These are phyloP conservation scores for Crithidia expoeki DNA, from an alignment of 208 protist genomes.

Conservation along the genomic window DNA sequence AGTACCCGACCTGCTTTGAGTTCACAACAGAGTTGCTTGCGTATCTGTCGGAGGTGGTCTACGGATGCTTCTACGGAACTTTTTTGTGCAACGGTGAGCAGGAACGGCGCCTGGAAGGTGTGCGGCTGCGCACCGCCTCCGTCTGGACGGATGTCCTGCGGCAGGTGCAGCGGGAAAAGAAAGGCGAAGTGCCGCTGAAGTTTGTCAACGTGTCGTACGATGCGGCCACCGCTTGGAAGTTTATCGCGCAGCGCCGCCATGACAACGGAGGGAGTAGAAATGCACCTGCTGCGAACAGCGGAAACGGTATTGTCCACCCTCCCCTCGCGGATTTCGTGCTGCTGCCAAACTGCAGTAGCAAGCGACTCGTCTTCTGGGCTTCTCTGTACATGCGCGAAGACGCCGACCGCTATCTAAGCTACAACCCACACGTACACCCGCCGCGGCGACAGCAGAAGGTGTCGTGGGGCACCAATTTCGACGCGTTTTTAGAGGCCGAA, in stretches of 20 bases:
- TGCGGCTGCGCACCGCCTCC: conserved; percentile 63
- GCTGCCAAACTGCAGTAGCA: conserved; percentile 68
- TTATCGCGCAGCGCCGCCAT: conserved; percentile 41
- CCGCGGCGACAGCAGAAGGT: conserved; percentile 26
- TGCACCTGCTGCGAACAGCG: neutral
- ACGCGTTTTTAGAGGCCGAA: conserved; percentile 52
- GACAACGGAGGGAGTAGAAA: neutral
- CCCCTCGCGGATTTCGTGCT: conserved; percentile 36
- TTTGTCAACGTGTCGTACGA: conserved; percentile 80
- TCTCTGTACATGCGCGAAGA: conserved; percentile 54
- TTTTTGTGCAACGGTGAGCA: conserved; percentile 88
- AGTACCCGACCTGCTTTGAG: conserved; percentile 95
- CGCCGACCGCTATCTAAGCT: conserved; percentile 36
- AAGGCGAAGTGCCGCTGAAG: conserved; percentile 45
- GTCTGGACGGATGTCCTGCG: conserved; percentile 79
- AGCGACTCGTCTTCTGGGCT: conserved; percentile 79
- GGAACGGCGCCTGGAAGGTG: conserved; percentile 79
- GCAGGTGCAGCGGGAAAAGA: conserved; percentile 50
- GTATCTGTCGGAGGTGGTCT: conserved; percentile 85
- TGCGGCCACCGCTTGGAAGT: conserved; percentile 61
- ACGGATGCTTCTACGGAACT: conserved; percentile 86
- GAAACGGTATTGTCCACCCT: no score
- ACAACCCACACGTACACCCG: conserved; percentile 31
- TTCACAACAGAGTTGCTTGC: conserved; percentile 91
- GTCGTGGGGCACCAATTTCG: conserved; percentile 55